Conservation (phyloP, 345 rosid species). For the Populus euphratica region DNA sequence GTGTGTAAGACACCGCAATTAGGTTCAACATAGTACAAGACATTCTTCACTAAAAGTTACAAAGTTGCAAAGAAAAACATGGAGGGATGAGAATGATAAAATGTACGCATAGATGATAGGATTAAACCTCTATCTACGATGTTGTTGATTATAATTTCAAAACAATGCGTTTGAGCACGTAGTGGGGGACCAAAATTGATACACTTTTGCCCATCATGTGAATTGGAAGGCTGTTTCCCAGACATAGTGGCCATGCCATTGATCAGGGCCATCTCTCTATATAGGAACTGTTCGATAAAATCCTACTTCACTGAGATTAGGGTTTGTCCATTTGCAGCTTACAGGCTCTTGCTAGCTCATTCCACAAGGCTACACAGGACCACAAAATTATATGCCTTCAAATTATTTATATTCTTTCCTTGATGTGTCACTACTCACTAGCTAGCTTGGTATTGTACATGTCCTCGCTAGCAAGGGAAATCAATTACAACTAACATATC, state of each 20-base stretch:
- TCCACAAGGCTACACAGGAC: not conserved
- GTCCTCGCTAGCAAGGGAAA: not conserved
- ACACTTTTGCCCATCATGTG: not conserved
- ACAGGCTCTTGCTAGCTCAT: not conserved
- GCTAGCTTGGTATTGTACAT: not conserved
- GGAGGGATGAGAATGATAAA: not conserved
- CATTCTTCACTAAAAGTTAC: not conserved
- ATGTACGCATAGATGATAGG: not conserved
- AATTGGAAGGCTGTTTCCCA: not conserved
- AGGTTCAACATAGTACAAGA: not conserved
- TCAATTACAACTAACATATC: not conserved
- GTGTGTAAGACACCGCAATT: not conserved
- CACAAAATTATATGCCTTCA: not conserved
- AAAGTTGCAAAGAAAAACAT: not conserved
- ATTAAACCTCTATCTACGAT: not conserved
- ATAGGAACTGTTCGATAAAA: slow-evolving; percentile 6
- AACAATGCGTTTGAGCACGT: not conserved
- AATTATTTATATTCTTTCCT: not conserved
- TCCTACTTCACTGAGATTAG: slow-evolving; percentile 2
- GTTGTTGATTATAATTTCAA: not conserved
- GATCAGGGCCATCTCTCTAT: not conserved
- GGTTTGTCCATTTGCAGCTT: not conserved
- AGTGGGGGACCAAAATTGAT: not conserved
- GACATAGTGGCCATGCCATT: slow-evolving; percentile 2
- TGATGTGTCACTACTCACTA: not conserved